Conservation (phyloP, 164 flowering plant genomes). For the Stephania yunnanensis region DNA sequence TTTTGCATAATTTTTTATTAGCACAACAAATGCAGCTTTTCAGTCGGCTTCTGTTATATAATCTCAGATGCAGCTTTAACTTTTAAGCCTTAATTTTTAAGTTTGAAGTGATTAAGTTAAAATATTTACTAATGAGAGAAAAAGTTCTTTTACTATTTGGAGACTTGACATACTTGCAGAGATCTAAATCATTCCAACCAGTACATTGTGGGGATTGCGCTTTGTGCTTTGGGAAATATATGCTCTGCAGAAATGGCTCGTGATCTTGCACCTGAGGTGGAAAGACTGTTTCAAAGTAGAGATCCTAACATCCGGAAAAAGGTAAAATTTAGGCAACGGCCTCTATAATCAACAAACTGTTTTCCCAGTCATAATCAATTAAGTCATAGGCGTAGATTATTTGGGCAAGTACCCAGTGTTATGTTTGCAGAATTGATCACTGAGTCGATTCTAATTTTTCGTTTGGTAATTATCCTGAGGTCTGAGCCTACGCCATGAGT, state of each 20-base stretch:
- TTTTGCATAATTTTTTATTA: conserved; percentile 5
- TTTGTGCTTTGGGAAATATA: conserved; percentile 96
- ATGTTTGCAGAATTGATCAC: not conserved
- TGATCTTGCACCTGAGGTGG: conserved; percentile 99
- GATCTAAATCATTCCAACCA: conserved; percentile 96
- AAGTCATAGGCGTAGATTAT: not conserved
- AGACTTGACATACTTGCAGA: conserved; percentile 58
- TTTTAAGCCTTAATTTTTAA: not conserved
- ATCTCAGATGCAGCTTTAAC: not conserved
- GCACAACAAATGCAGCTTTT: not conserved
- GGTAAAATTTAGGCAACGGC: conserved; percentile 31
- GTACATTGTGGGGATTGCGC: conserved; percentile 95
- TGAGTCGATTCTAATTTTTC: not conserved
- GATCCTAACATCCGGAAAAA: conserved; percentile 95
- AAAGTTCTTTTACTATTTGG: conserved; percentile 1
- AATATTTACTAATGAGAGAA: not conserved
- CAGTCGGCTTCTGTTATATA: not conserved
- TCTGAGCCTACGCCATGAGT: not conserved
- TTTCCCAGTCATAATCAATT: not conserved
- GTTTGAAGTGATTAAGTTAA: not conserved
- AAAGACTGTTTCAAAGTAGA: conserved; percentile 82
- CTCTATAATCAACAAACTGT: not conserved
- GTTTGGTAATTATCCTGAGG: not conserved
- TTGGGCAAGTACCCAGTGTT: not conserved
- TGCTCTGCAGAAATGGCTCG: conserved; percentile 99